Evolutionary conservation across 164 flowering plant species (phyloP), one percentile per base, ranked within the genome.

Genomic region (Umbilicus rupestris): DNA sequence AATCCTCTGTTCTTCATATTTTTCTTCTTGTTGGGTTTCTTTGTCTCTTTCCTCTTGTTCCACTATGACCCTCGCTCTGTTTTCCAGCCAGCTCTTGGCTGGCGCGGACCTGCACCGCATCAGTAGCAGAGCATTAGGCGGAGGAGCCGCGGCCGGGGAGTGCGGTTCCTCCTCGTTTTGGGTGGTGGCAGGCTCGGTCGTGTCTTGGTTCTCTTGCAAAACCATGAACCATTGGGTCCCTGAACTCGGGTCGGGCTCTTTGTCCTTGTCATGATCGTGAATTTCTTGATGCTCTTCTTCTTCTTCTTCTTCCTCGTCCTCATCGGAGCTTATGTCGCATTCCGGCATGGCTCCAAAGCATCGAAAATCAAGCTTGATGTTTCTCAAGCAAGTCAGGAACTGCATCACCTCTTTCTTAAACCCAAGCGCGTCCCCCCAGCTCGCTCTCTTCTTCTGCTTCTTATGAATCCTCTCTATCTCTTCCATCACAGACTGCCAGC

Each of bases 81-180:
- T 85, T 67, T 87, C 85, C 16, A 81, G 50, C 93, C 87, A 85
- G 64, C 88, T 76, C 72, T 87, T 90, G 6, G 88, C 87, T 0
- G 96, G 98, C 39, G 96, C 98, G 45, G 98, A 92, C 72, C 96
- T 73, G 60, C 96, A 90, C 7, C 98, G 79, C 98, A 92, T 92
- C 3, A 90, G 85, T 68, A 90, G 63, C 0, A 92, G 78, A 39
- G 98, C 98, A 73, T 92, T 92, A 39, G 85, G 72, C n/a, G 98
- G 98, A 19, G 98, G 98, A 58, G 65, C 81, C 39, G 76, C 55
- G 7, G 31, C 7, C 2, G 76, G 70, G 22, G 64, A 78, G 4
- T 20, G 71, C 33, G n/a, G 71, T 8, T 9, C 68, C 16, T 66
- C 46, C 20, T 49, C 72, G 12, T 75, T 77, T 11, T 60, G 78